phyloP scores from a whole-genome alignment of 352 stramenopile species.

The Globisporangium radiosum region DNA sequence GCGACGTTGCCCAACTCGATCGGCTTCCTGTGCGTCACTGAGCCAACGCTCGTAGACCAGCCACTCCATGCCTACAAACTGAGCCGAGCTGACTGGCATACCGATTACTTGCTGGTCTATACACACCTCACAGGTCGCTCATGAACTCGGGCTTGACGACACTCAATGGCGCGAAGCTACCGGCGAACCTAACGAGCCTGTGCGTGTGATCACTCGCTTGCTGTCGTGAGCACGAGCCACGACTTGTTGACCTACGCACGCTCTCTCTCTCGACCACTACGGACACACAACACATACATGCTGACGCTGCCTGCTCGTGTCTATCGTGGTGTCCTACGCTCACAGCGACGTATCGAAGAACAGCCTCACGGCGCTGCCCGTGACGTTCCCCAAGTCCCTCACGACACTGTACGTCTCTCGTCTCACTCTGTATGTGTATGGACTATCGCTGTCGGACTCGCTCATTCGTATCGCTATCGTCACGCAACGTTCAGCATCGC shows the following conservation, averaged over 20 bases:
- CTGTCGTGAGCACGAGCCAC: not conserved
- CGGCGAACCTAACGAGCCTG: conserved; percentile 41
- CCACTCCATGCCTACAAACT: too few relatives aligned
- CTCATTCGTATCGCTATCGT: not conserved
- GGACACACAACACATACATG: not conserved
- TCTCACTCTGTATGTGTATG: not conserved
- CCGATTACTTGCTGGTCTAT: too few relatives aligned
- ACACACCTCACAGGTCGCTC: conserved; percentile 19
- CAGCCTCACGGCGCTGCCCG: conserved; percentile 27
- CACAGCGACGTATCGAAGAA: conserved; percentile 43
- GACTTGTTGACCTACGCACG: too few relatives aligned
- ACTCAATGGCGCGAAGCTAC: conserved; percentile 35
- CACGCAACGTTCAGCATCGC: conserved; percentile 18
- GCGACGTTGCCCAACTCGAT: conserved; percentile 38
- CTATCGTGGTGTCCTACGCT: not conserved
- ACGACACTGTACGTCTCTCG: conserved; percentile 24
- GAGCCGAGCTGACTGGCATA: not conserved
- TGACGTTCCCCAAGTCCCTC: conserved; percentile 21
- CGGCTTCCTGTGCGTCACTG: conserved; percentile 24
- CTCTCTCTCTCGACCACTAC: not conserved
- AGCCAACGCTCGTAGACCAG: too few relatives aligned
- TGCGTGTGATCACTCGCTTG: conserved; percentile 16
- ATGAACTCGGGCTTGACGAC: conserved; percentile 34
- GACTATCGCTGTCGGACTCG: too few relatives aligned
- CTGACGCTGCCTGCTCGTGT: not conserved